These are phyloP conservation scores for Polymyxa betae DNA, from an alignment of 208 protist species.

Conservation along the genomic window DNA sequence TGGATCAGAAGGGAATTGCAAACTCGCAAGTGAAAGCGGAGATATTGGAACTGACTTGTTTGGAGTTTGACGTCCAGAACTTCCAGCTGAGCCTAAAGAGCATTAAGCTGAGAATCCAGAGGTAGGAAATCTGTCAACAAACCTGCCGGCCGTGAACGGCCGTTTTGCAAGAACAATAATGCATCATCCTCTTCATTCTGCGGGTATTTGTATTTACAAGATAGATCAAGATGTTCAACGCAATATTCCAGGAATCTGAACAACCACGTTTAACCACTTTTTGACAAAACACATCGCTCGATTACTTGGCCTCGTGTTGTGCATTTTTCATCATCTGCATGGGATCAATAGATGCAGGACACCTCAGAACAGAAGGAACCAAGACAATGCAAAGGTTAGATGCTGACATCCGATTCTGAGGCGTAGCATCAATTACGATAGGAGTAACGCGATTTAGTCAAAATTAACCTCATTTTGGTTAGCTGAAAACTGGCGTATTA, in stretches of 20 bases:
- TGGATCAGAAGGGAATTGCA: too few species aligned
- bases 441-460: background rate
- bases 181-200: slow-evolving; percentile 28
- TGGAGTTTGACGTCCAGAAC: too few species aligned
- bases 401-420: slow-evolving; percentile 33
- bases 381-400: slow-evolving; percentile 35
- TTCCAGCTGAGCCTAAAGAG: too few species aligned
- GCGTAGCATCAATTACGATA: background rate
- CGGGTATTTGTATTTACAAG: background rate
- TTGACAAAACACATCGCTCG: background rate
- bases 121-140: too few species aligned
- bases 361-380: slow-evolving; percentile 19
- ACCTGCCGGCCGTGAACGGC: too few species aligned
- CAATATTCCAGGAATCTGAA: slow-evolving; percentile 35
- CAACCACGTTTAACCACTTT: background rate
- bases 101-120: too few species aligned
- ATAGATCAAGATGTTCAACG: background rate
- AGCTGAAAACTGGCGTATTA: background rate
- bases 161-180: too few species aligned
- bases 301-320: slow-evolving; percentile 9
- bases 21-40: too few species aligned
- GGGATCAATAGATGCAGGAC: background rate
- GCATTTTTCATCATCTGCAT: slow-evolving; percentile 34
- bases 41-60: too few species aligned
- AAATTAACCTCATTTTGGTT: background rate